Evolutionary conservation across 768 basidiomycete genomes (phyloP), one percentile per base, ranked within the genome.

Genomic region (Agaricus bisporus): DNA sequence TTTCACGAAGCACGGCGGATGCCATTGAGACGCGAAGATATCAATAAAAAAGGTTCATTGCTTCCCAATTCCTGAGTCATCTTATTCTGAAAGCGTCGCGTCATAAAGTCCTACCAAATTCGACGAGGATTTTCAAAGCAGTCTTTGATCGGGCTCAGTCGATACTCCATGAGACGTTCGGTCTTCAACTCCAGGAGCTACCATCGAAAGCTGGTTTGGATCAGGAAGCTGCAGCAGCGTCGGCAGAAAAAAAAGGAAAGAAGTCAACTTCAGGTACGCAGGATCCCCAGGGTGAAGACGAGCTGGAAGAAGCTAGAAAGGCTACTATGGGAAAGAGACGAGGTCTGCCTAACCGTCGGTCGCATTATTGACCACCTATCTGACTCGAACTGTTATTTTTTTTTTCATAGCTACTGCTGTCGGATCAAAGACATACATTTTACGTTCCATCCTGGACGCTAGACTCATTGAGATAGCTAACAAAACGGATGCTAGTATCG

Each of bases 111-210:
- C 61, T 75, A 14, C 49, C 66, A n/a, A 68, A 64, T 47, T 49
- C 81, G 11, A 32, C 32, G 1, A 76, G 85, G 42, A 60, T 76
- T 0, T 95, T 94, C 69, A 80, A 79, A n/a, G 58, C 63, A 0
- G 81, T 95, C 20, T 78, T 91, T 36, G 64, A 65, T 0, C 63
- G 63, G 15, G 91, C 91, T 1, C 91, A 95, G 55, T 64, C 64
- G 5, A 80, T 80, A 6, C 71, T 97, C 4, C 70, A 70, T 12
- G 73, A 73, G 12, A 83, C 78, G 0, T 87, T 95, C 59, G 91
- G 88, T 2, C 83, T 94, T 82, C 90, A 95, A 60, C 76, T 97
- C 7, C 82, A 86, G 25, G 88, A 91, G 63, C 77, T 97, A 4
- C 80, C 82, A 43, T 71, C 81, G 0, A 80, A 84, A 20, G 81